phyloP scores from a whole-genome alignment of 2,329 filamentous ascomycete genomes.

The Trichocomaceae sp. region DNA sequence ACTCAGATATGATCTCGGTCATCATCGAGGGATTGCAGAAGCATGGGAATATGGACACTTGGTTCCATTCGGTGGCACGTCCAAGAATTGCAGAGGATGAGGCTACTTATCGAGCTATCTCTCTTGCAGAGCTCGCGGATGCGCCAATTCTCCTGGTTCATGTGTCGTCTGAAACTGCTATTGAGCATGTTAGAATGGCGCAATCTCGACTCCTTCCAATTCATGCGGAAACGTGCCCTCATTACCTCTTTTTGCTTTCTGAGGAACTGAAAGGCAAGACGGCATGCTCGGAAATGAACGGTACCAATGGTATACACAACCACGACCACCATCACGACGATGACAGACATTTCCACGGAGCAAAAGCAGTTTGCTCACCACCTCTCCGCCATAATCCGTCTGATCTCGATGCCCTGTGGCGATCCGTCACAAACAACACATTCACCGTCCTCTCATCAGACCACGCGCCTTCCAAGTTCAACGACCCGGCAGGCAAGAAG shows the following conservation, averaged over 20 bases:
- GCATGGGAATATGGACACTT: conserved; percentile 30
- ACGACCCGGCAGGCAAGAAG: conserved; percentile 6
- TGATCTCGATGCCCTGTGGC: neutral
- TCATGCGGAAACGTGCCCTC: neutral
- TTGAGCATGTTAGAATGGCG: neutral
- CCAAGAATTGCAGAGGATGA: conserved; percentile 39
- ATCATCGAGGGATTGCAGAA: conserved; percentile 32
- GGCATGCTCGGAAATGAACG: neutral
- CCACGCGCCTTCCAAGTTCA: conserved; percentile 30
- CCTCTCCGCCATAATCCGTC: neutral
- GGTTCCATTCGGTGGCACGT: conserved; percentile 37
- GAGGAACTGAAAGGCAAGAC: neutral
- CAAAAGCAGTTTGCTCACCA: neutral
- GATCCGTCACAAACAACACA: neutral
- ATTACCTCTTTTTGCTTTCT: neutral
- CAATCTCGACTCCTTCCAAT: neutral
- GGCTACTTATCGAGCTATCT: conserved; percentile 46
- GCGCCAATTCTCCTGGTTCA: conserved; percentile 50
- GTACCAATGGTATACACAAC: neutral
- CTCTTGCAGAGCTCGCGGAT: conserved; percentile 44
- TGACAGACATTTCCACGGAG: neutral
- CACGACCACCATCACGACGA: neutral
- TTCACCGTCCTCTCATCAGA: neutral
- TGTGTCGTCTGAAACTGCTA: conserved; percentile 22
- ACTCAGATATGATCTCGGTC: conserved; percentile 39